phyloP scores from a whole-genome alignment of 805 yeast genomes.

The Clavispora fructus region DNA sequence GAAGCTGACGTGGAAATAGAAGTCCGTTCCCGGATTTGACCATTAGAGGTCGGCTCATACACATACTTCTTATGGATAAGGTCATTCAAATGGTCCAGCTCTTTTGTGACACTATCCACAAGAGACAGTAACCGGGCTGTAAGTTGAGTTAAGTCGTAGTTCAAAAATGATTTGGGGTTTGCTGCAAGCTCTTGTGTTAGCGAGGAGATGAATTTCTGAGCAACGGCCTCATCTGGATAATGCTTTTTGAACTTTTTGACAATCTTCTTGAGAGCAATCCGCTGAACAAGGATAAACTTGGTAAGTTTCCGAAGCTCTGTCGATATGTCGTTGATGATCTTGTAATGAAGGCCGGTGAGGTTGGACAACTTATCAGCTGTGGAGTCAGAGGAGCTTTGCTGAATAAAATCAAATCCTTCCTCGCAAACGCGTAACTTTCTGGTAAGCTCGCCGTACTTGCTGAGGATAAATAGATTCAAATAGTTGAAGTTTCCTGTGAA shows the following conservation, averaged over 20 bases:
- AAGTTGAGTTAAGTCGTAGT: conserved; percentile 54
- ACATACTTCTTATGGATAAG: conserved; percentile 6
- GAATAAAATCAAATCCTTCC: conserved; percentile 13
- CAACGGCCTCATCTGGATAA: conserved; percentile 21
- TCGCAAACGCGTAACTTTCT: conserved; percentile 38
- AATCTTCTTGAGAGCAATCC: conserved; percentile 66
- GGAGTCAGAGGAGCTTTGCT: conserved; percentile 1
- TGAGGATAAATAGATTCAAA: conserved; percentile 56
- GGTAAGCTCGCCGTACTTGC: conserved; percentile 62
- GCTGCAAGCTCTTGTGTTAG: conserved; percentile 31
- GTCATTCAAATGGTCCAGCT: conserved; percentile 10
- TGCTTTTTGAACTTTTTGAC: conserved; percentile 62
- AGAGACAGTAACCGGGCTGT: conserved; percentile 41
- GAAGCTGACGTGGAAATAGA: conserved; percentile 9
- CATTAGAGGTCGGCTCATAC: not conserved
- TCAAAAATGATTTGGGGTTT: conserved; percentile 52
- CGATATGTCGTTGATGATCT: conserved; percentile 35
- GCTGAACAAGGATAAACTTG: conserved; percentile 68
- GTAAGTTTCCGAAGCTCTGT: conserved; percentile 56
- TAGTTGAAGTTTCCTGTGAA: conserved; percentile 58
- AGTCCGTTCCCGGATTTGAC: conserved; percentile 2
- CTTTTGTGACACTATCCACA: conserved; percentile 10
- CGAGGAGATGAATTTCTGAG: conserved; percentile 27
- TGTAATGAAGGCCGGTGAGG: conserved; percentile 26
- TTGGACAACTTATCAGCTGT: conserved; percentile 9